phyloP scores from a whole-genome alignment of 495 filamentous ascomycete genomes.

The Chaetomium tenue region DNA sequence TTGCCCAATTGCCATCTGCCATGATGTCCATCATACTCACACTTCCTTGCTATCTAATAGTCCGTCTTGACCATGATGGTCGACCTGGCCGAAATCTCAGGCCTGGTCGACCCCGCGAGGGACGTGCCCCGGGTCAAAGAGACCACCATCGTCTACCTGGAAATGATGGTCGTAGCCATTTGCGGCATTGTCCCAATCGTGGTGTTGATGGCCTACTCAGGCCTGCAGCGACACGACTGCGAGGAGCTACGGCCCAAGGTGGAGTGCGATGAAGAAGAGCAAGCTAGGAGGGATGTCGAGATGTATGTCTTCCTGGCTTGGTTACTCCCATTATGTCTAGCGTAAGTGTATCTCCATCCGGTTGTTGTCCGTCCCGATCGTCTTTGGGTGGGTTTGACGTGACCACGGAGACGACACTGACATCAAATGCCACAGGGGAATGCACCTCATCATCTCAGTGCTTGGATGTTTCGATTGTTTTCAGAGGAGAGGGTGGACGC shows the following conservation, averaged over 20 bases:
- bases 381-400: too few relatives aligned
- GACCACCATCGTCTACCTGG: not conserved
- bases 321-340: not conserved
- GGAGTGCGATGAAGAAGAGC: not conserved
- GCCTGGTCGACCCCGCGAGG: conserved; percentile 2
- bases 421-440: not conserved
- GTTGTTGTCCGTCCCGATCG: too few relatives aligned
- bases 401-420: not conserved
- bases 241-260: not conserved
- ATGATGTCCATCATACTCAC: not conserved
- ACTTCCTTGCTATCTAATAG: not conserved
- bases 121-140: not conserved
- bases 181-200: not conserved
- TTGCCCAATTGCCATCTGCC: too few relatives aligned
- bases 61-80: not conserved
- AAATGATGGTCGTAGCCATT: not conserved
- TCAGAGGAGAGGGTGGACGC: not conserved
- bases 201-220: not conserved
- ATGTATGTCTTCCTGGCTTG: not conserved
- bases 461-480: conserved; percentile 2
- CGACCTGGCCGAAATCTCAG: not conserved
- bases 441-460: not conserved
- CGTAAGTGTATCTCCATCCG: not conserved
- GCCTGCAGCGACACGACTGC: not conserved
- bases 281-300: not conserved